Base-by-base conservation (phyloP, 768 basidiomycete genomes). In the Kwoniella botswanensis region DNA sequence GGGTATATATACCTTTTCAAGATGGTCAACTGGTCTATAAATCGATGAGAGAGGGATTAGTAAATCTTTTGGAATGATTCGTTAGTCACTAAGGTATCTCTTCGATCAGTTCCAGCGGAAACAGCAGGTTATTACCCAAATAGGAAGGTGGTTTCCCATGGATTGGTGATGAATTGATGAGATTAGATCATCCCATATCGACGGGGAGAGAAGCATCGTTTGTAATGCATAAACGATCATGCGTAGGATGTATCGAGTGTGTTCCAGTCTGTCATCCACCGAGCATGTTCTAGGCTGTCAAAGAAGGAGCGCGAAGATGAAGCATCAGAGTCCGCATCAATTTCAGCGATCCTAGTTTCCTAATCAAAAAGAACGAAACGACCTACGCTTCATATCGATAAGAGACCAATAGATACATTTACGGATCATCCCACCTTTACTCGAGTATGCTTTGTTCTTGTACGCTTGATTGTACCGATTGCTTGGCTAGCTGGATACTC, bases 131-230 rank as follows among this genome's bases (percentile, higher is more conserved):
- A 63, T 59, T 67, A 65, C 65, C 65, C 9, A 22, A 57, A 57
- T 11, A 43, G 65, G 65, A 67, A 67, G 65, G 65, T 58, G 57
- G 4, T 67, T 46, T 67, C 65, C 57, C 65, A 59, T 46, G 11
- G 56, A 56, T 67, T 67, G 41, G 41, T 60, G 22, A 61, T 42
- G n/a, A 17, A 17, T 13, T 9, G 7, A 17, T 59, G 24, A 26
- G n/a, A n/a, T 26, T 61, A 67, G 44, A 52, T 63, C 24, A 46
- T 24, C 44, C 21, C 60, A 22, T 17, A 22, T 53, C 52, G 18
- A 17, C 52, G 17, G 52, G 52, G 10, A 53, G 18, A 22, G 52
- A 53, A 53, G 52, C 52, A 13, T 53, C 52, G 52, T 22, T 22
- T 53, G 52, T 17, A 53, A 53, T 6, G 35, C 35, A 35, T 35